A percentile compares a stretch with the other conserved stretches of the same genome.
phyloP scores from a whole-genome alignment of 1,284 basidiomycete genomes.

The Fistulinella cinereoalba region DNA sequence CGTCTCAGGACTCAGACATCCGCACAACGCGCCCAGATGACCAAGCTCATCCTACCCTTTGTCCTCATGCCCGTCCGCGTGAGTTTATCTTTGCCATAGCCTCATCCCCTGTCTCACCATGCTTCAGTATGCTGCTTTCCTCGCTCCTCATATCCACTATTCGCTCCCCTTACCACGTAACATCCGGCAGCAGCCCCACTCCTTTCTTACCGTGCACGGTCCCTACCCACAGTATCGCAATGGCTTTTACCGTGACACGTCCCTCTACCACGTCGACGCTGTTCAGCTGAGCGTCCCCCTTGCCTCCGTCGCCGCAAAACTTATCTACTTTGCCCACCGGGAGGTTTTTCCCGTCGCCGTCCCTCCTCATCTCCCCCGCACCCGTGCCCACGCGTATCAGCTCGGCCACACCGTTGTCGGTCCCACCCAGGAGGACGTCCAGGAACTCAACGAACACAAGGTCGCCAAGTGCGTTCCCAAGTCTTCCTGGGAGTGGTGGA shows the following conservation, averaged over 20 bases:
- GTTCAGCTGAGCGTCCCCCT: conserved; percentile 46
- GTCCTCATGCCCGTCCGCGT: conserved; percentile 53
- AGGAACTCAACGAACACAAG: conserved; percentile 51
- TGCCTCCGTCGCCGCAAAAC: conserved; percentile 54
- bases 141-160: conserved; percentile 61
- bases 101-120: conserved; percentile 2
- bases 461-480: conserved; percentile 23
- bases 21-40: conserved; percentile 43
- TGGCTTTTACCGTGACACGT: conserved; percentile 25
- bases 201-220: conserved; percentile 51
- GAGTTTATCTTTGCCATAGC: conserved; percentile 16
- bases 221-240: conserved; percentile 55
- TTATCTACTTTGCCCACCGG: conserved; percentile 59
- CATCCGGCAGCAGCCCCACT: conserved; percentile 30
- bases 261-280: conserved; percentile 41
- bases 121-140: conserved; percentile 50
- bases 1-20: conserved; percentile 43
- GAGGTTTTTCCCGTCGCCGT: conserved; percentile 48
- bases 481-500: conserved; percentile 40
- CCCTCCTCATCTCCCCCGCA: conserved; percentile 45
- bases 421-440: conserved; percentile 58
- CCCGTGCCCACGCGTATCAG: conserved; percentile 41
- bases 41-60: conserved; percentile 54
- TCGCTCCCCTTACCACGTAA: conserved; percentile 43
- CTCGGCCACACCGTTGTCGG: conserved; percentile 30